These are phyloP conservation scores for Cunninghamia lanceolata DNA, from an alignment of 75 land plant species.

Conservation along the genomic window DNA sequence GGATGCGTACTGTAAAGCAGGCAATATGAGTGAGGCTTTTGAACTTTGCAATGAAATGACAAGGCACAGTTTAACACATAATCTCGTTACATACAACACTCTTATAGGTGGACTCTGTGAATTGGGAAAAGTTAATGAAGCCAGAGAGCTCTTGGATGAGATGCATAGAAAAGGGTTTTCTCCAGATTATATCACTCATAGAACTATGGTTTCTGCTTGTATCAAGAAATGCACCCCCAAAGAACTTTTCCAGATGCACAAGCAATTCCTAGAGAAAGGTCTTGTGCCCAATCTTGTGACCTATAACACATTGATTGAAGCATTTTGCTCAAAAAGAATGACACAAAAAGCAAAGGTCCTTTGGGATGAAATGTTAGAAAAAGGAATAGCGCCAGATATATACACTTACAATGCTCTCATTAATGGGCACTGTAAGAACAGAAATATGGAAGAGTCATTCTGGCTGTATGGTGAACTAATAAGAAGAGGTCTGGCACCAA, in stretches of 20 bases:
- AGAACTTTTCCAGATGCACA: slow-evolving; percentile 38
- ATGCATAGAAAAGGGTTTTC: slow-evolving; percentile 31
- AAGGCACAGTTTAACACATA: slow-evolving; percentile 30
- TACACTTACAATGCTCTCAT: slow-evolving; percentile 73
- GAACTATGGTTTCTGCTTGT: slow-evolving; percentile 30
- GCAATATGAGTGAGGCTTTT: slow-evolving; percentile 43
- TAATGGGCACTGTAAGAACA: slow-evolving; percentile 51
- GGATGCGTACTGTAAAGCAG: slow-evolving; percentile 51
- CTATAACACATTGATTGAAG: slow-evolving; percentile 55
- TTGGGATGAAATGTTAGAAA: slow-evolving; percentile 44
- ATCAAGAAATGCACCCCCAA: slow-evolving; percentile 32
- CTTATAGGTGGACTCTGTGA: slow-evolving; percentile 45
- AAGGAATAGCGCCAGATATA: slow-evolving; percentile 48
- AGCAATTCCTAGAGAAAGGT: slow-evolving; percentile 39
- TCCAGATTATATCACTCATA: slow-evolving; percentile 33
- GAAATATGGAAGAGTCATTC: slow-evolving; percentile 46
- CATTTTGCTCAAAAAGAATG: slow-evolving; percentile 56
- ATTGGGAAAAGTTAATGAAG: slow-evolving; percentile 34
- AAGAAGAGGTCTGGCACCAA: slow-evolving; percentile 49
- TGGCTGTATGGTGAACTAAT: slow-evolving; percentile 44
- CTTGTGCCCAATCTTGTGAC: slow-evolving; percentile 32
- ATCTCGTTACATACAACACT: slow-evolving; percentile 54
- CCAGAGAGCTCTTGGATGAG: slow-evolving; percentile 33
- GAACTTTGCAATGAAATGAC: slow-evolving; percentile 49
- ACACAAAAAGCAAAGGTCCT: slow-evolving; percentile 43